A percentile compares a stretch with the other conserved stretches of the same genome.
phyloP scores from a whole-genome alignment of 2,329 filamentous ascomycete genomes.

The Fragosphaeria purpurea region DNA sequence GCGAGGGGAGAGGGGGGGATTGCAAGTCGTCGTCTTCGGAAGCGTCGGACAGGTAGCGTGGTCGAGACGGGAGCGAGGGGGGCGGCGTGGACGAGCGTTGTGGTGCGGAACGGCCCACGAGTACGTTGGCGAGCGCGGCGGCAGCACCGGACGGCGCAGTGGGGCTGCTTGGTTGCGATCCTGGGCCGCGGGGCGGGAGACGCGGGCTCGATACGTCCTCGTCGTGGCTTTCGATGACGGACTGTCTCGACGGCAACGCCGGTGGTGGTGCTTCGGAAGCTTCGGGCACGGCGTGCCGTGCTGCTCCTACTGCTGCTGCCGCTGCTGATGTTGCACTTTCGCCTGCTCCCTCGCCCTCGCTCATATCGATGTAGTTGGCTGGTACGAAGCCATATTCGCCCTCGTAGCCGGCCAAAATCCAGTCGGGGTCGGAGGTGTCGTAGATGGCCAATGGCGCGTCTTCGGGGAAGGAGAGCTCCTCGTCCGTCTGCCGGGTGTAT shows the following conservation, averaged over 20 bases:
- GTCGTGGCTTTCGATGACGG: conserved; percentile 25
- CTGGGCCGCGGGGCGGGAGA: conserved; percentile 25
- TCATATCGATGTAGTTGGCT: conserved; percentile 78
- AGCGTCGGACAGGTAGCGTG: conserved; percentile 54
- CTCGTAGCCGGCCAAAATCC: conserved; percentile 82
- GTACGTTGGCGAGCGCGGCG: conserved; percentile 44
- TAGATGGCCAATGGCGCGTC: conserved; percentile 75
- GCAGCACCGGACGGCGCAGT: conserved; percentile 34
- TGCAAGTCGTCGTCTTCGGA: conserved; percentile 54
- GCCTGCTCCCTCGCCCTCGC: too few relatives aligned
- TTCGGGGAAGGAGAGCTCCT: conserved; percentile 92
- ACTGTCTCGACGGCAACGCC: conserved; percentile 33
- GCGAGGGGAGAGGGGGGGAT: conserved; percentile 51
- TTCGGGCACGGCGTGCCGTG: conserved; percentile 27
- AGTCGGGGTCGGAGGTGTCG: conserved; percentile 87
- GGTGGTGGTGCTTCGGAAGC: conserved; percentile 31
- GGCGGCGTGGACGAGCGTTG: conserved; percentile 32
- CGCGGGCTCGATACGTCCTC: conserved; percentile 29
- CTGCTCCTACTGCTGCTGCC: conserved; percentile 7
- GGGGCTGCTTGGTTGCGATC: conserved; percentile 22
- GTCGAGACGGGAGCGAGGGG: conserved; percentile 34
- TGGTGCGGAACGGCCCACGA: conserved; percentile 34
- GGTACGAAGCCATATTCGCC: conserved; percentile 90
- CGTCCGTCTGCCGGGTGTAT: conserved; percentile 92
- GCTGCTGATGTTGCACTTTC: conserved; percentile 30